Percentiles rank a stretch among this genome's conserved stretches.
Evolutionary conservation across 805 yeast species (phyloP).

Genomic region (Starmerella vitae): DNA sequence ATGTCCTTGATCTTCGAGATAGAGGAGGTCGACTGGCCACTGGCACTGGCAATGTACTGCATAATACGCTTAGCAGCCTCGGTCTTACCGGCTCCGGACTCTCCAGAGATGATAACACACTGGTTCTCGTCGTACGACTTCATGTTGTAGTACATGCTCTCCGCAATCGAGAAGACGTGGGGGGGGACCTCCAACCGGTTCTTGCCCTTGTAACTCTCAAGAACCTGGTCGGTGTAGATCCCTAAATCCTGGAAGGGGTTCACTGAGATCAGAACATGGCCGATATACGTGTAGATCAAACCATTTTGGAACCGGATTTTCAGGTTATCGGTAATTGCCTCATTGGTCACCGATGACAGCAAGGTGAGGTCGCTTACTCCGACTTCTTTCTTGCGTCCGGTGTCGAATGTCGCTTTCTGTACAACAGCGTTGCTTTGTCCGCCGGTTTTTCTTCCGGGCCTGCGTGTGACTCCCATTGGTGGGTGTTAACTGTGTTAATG

Average conservation of each 20-base stretch:
- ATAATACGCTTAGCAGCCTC: slow-evolving; percentile 96
- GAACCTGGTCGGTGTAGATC: slow-evolving; percentile 69
- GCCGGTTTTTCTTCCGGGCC: slow-evolving; percentile 52
- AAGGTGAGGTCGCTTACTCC: slow-evolving; percentile 93
- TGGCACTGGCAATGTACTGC: slow-evolving; percentile 86
- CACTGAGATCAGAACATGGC: slow-evolving; percentile 87
- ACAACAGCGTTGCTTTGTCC: slow-evolving; percentile 46
- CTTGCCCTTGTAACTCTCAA: slow-evolving; percentile 72
- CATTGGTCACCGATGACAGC: slow-evolving; percentile 77
- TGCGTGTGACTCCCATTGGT: slow-evolving; percentile 60
- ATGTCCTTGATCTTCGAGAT: slow-evolving; percentile 86
- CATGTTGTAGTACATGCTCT: slow-evolving; percentile 88
- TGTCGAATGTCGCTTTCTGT: slow-evolving; percentile 82
- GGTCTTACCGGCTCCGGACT: slow-evolving; percentile 96
- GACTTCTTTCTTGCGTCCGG: slow-evolving; percentile 85
- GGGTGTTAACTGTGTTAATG: neutral
- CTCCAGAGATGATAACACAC: slow-evolving; percentile 95
- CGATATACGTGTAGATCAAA: slow-evolving; percentile 82
- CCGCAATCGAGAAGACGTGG: slow-evolving; percentile 96
- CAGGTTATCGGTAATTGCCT: slow-evolving; percentile 80
- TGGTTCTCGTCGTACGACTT: slow-evolving; percentile 89
- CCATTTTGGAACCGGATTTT: slow-evolving; percentile 81
- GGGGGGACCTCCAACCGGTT: slow-evolving; percentile 95
- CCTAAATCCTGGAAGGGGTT: slow-evolving; percentile 96
- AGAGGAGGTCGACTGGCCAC: slow-evolving; percentile 51